phyloP scores from a whole-genome alignment of 2,329 filamentous ascomycete species.

The Xylaria sp. region DNA sequence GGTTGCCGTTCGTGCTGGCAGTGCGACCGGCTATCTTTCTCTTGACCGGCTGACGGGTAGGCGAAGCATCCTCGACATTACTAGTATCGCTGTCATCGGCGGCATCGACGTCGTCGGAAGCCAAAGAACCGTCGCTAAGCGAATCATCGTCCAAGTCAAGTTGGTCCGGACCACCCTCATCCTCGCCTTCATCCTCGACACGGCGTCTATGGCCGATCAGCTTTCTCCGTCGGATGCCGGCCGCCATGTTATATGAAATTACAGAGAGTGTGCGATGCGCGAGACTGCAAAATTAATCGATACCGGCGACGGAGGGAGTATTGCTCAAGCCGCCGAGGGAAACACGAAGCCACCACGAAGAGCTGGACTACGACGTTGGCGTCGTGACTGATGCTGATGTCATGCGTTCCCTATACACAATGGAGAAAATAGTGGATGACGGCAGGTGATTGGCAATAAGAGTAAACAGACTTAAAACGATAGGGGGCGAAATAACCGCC shows the following conservation, averaged over 20 bases:
- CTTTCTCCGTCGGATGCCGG: slow-evolving; percentile 69
- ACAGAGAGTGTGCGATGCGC: slow-evolving; percentile 29
- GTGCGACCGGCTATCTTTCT: slow-evolving; percentile 46
- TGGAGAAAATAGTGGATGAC: slow-evolving; percentile 40
- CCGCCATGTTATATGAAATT: slow-evolving; percentile 56
- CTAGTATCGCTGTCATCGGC: slow-evolving; percentile 73
- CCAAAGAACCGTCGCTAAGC: slow-evolving; percentile 70
- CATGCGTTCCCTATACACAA: slow-evolving; percentile 43
- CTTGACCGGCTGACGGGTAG: slow-evolving; percentile 55
- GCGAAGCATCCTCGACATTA: slow-evolving; percentile 67
- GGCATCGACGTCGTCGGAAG: slow-evolving; percentile 70
- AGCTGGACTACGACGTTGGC: slow-evolving; percentile 48
- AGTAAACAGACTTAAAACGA: slow-evolving; percentile 36
- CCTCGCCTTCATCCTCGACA: slow-evolving; percentile 76
- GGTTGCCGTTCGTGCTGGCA: slow-evolving; percentile 51
- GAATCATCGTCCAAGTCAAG: slow-evolving; percentile 74
- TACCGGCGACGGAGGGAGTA: slow-evolving; percentile 27
- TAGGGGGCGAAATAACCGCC: slow-evolving; percentile 50
- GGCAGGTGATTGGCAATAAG: slow-evolving; percentile 37
- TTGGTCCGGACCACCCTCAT: slow-evolving; percentile 68
- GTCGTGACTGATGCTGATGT: slow-evolving; percentile 45
- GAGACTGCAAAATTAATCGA: slow-evolving; percentile 29
- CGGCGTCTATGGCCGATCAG: slow-evolving; percentile 74
- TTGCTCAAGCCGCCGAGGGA: slow-evolving; percentile 12
- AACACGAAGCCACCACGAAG: slow-evolving; percentile 34